Evolutionary conservation across 441 rosid species (phyloP).

Genomic region (Biscutella laevigata): DNA sequence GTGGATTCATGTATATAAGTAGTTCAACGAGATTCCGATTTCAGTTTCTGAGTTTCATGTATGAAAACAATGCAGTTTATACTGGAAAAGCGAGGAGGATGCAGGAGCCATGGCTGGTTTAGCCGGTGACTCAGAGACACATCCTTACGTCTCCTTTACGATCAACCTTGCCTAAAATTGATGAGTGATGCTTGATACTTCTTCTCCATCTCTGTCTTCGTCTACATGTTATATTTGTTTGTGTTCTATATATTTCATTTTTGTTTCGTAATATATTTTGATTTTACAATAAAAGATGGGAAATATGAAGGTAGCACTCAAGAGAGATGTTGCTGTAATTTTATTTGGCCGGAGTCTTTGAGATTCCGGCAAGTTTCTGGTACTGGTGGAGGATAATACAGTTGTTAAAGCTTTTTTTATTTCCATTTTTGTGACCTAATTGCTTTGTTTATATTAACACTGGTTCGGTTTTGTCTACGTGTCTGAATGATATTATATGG

Average conservation of each 20-base stretch:
- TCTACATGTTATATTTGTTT: conserved; percentile 28
- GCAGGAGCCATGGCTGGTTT: conserved; percentile 78
- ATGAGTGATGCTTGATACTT: conserved; percentile 23
- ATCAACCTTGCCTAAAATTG: conserved; percentile 27
- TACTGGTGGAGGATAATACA: conserved; percentile 16
- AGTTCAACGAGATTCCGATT: neutral
- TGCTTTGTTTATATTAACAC: neutral
- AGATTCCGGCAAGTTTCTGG: conserved; percentile 18
- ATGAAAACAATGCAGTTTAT: conserved; percentile 49
- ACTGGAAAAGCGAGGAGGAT: conserved; percentile 94
- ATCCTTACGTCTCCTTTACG: conserved; percentile 44
- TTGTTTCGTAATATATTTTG: conserved; percentile 22
- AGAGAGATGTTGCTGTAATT: conserved; percentile 26
- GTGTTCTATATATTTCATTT: conserved; percentile 15
- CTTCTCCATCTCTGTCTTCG: conserved; percentile 6
- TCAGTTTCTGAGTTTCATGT: conserved; percentile 1
- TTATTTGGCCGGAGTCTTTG: conserved; percentile 19
- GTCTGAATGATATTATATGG: neutral
- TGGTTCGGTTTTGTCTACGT: conserved; percentile 7
- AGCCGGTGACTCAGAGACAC: conserved; percentile 71
- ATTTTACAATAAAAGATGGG: conserved; percentile 20
- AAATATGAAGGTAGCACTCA: conserved; percentile 18
- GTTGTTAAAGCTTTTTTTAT: conserved; percentile 18
- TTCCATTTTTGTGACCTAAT: conserved; percentile 13
- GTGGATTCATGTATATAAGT: neutral